A percentile compares a stretch with the other conserved stretches of the same genome.
phyloP scores from a whole-genome alignment of 345 rosid species.

The Heritiera littoralis region DNA sequence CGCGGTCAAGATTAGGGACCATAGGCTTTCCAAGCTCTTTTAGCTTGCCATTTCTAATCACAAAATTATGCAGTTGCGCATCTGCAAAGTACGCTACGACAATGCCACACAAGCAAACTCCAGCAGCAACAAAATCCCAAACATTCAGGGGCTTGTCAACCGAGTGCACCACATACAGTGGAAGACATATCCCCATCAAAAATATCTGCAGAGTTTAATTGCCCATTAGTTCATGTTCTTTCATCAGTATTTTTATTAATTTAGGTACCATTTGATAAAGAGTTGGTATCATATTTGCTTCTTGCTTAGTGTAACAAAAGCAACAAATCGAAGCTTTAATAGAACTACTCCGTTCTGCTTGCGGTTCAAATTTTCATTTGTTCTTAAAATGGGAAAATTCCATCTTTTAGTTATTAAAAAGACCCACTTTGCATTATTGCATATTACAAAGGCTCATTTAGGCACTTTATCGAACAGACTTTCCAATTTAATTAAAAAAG shows the following conservation, averaged over 20 bases:
- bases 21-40: constrained; percentile 73
- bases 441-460: constrained; percentile 24
- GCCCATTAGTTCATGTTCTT: neutral
- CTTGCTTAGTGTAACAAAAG: neutral
- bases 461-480: constrained; percentile 47
- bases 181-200: constrained; percentile 77
- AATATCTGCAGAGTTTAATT: constrained; percentile 56
- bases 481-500: neutral
- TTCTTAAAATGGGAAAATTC: neutral
- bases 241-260: neutral
- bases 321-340: neutral
- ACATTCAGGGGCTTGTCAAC: constrained; percentile 60
- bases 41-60: constrained; percentile 58
- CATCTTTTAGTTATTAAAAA: neutral
- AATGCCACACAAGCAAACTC: constrained; percentile 63
- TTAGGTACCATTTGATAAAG: neutral
- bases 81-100: constrained; percentile 76
- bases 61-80: constrained; percentile 78
- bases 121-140: constrained; percentile 65
- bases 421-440: neutral
- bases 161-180: constrained; percentile 60
- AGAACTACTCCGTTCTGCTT: neutral
- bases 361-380: neutral
- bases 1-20: constrained; percentile 66
- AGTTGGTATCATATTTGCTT: neutral